Evolutionary conservation across 306 rosid genomes (phyloP), one percentile per base, ranked within the genome.

Genomic region (Alnus glutinosa): DNA sequence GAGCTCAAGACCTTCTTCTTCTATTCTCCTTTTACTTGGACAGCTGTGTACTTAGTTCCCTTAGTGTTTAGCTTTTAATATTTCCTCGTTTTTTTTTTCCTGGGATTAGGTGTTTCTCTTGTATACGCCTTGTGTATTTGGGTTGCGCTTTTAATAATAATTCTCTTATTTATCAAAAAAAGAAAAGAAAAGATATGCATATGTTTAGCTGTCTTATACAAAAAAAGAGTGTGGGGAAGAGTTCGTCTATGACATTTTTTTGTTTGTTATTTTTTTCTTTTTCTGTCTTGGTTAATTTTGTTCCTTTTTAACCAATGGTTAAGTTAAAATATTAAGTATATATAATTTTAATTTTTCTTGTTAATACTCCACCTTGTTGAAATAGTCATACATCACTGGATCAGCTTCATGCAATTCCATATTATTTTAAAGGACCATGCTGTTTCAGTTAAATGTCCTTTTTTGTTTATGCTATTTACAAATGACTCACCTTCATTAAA

Each of bases 391-490:
- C 37, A 59, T 70, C 36, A 58, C 51, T 55, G 23, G 19, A 46
- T 32, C 48, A 52, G 46, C 52, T 23, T 55, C 50, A 50, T 19
- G 47, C 13, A 55, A 19, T 30, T n/a, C 44, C 36, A 44, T 52
- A 46, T 52, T 68, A n/a, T n/a, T 69, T 75, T 55, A 54, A 51
- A 12, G 55, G 7, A 19, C 34, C 54, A 19, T 16, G 44, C 15
- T 5, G 50, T 67, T 42, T 67, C 51, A 42, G 16, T 42, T 64
- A 14, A 61, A 28, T 55, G 72, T 44, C 51, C 13, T 44, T 9
- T 23, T 55, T 42, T 71, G 42, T 19, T 71, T 14, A 72, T 77
- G 37, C 71, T 76, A 57, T 82, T 76, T 71, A 72, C 79, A 77
- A 66, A 71, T 46, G 67, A 57, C 36, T 75, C 76, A 70, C 11